Percentiles rank a stretch among this genome's conserved stretches.
These are phyloP conservation scores for Tricholoma sp. DNA, from an alignment of 768 basidiomycete species.

Conservation along the genomic window DNA sequence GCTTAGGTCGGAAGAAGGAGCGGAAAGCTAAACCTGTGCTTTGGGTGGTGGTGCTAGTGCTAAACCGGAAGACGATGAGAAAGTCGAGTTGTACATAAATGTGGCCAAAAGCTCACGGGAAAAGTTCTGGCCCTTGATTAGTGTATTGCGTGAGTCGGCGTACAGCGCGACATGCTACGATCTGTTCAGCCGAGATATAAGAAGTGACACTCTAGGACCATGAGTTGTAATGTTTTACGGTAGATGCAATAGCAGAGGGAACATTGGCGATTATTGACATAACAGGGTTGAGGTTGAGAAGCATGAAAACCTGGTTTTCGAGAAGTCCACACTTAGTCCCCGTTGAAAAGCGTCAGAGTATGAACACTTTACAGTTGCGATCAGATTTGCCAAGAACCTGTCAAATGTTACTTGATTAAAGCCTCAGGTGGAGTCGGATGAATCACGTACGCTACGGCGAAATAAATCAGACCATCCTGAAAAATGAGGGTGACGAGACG, in stretches of 20 bases:
- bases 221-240: slow-evolving; percentile 22
- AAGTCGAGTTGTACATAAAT: slow-evolving; percentile 1
- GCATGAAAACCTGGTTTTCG: slow-evolving; percentile 45
- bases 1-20: slow-evolving; percentile 27
- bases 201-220: neutral
- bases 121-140: slow-evolving; percentile 42
- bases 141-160: slow-evolving; percentile 61
- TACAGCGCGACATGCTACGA: slow-evolving; percentile 57
- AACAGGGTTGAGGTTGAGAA: slow-evolving; percentile 63
- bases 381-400: slow-evolving; percentile 63
- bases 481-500: slow-evolving; percentile 63
- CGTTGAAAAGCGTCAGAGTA: neutral
- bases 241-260: slow-evolving; percentile 64
- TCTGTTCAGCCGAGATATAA: slow-evolving; percentile 30
- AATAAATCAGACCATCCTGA: slow-evolving; percentile 69
- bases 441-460: slow-evolving; percentile 57
- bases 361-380: slow-evolving; percentile 50
- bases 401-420: slow-evolving; percentile 9
- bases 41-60: slow-evolving; percentile 31
- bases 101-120: slow-evolving; percentile 36
- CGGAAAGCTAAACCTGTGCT: slow-evolving; percentile 61
- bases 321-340: neutral
- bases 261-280: slow-evolving; percentile 75
- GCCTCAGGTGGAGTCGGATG: neutral
- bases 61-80: neutral